Evolutionary conservation across 345 rosid genomes (phyloP).

Genomic region (Cardamine occulta): DNA sequence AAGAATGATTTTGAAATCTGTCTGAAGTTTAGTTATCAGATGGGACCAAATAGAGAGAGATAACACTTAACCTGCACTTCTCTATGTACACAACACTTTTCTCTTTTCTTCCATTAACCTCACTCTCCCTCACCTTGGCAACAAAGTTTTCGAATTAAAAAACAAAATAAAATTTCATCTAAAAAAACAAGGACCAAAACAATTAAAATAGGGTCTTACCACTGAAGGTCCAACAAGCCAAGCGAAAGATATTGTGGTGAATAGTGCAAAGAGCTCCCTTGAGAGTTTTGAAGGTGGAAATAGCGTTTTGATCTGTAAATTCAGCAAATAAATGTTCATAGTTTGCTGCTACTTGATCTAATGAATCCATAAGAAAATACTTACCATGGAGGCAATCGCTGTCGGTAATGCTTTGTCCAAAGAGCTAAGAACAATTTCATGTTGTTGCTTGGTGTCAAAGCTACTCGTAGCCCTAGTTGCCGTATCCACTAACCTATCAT

Average conservation of each 20-base stretch:
- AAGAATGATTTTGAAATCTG: slow-evolving; percentile 43
- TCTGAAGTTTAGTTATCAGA: slow-evolving; percentile 43
- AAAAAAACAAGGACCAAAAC: background rate
- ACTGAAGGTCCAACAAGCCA: slow-evolving; percentile 91
- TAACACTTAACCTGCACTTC: slow-evolving; percentile 78
- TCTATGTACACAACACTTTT: slow-evolving; percentile 80
- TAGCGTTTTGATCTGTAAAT: slow-evolving; percentile 58
- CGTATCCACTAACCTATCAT: slow-evolving; percentile 73
- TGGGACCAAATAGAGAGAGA: slow-evolving; percentile 47
- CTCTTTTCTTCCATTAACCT: slow-evolving; percentile 71
- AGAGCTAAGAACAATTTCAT: slow-evolving; percentile 63
- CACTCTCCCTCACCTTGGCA: slow-evolving; percentile 58
- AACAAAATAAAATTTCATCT: background rate
- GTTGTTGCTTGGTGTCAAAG: slow-evolving; percentile 53
- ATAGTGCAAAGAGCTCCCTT: slow-evolving; percentile 80
- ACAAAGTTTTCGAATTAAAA: background rate
- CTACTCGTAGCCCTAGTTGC: slow-evolving; percentile 53
- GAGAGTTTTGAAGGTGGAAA: slow-evolving; percentile 65
- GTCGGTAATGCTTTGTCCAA: slow-evolving; percentile 63
- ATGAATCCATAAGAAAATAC: slow-evolving; percentile 41
- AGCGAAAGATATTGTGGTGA: slow-evolving; percentile 76
- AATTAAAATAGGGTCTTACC: slow-evolving; percentile 46
- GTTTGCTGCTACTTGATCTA: background rate
- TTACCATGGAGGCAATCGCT: slow-evolving; percentile 56
- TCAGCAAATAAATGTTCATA: slow-evolving; percentile 1